Conservation (phyloP, 352 stramenopile species). For the Pythium vanterpoolii region DNA sequence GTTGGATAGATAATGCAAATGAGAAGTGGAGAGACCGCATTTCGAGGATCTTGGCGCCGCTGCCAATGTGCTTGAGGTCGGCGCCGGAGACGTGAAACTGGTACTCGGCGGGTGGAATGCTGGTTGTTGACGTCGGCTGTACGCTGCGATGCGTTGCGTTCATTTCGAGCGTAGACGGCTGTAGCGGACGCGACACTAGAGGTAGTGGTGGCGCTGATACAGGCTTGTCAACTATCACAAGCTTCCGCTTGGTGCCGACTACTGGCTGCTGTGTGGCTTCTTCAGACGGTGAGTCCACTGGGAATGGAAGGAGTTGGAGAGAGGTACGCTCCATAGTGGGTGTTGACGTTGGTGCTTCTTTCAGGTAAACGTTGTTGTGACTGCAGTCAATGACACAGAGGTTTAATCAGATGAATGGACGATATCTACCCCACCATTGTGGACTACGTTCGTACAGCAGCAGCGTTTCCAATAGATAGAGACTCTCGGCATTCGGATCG, state of each 20-base stretch:
- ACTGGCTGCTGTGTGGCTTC: background rate
- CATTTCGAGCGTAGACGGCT: conserved; percentile 7
- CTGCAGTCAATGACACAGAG: background rate
- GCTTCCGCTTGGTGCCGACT: conserved; percentile 12
- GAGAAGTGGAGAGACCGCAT: conserved; percentile 40
- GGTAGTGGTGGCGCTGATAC: background rate
- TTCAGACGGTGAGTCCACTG: background rate
- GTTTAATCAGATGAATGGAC: background rate
- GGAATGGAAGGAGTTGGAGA: conserved; percentile 6
- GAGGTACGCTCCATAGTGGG: background rate
- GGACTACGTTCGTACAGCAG: conserved; percentile 31
- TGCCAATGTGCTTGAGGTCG: conserved; percentile 45
- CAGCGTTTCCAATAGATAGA: conserved; percentile 59
- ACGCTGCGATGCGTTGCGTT: conserved; percentile 4
- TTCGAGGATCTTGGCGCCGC: conserved; percentile 54
- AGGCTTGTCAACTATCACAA: background rate
- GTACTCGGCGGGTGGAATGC: conserved; percentile 42
- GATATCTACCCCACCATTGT: background rate
- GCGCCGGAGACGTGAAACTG: conserved; percentile 43
- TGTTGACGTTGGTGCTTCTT: background rate
- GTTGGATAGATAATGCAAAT: background rate
- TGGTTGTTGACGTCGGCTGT: background rate
- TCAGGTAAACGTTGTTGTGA: conserved; percentile 2
- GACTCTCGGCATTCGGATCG: conserved; percentile 56
- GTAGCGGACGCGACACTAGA: background rate